Evolutionary conservation across 2,329 filamentous ascomycete species (phyloP).

Genomic region (Fusarium tupiense): DNA sequence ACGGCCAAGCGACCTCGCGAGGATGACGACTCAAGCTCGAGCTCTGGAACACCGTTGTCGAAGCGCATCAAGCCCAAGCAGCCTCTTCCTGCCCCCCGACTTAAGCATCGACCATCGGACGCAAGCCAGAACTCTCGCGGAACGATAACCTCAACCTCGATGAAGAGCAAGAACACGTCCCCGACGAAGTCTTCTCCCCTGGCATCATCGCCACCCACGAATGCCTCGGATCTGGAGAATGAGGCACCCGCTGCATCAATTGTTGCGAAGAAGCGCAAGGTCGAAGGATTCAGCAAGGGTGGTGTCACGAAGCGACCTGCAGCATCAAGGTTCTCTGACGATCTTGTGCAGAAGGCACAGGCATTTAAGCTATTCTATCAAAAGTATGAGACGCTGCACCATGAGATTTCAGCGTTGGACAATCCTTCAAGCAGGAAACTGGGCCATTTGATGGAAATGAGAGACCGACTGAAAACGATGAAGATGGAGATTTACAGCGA

Average conservation of each 20-base stretch:
- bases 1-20: constrained; percentile 63
- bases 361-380: constrained; percentile 66
- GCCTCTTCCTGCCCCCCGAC: constrained; percentile 44
- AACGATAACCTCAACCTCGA: constrained; percentile 50
- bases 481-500: constrained; percentile 67
- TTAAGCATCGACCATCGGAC: constrained; percentile 61
- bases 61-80: constrained; percentile 66
- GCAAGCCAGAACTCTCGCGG: constrained; percentile 59
- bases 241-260: constrained; percentile 44
- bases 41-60: constrained; percentile 66
- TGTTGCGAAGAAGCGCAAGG: constrained; percentile 57
- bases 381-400: constrained; percentile 66
- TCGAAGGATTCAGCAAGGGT: constrained; percentile 41
- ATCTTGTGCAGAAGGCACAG: constrained; percentile 63
- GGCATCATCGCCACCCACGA: constrained; percentile 72
- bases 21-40: constrained; percentile 65
- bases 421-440: constrained; percentile 64
- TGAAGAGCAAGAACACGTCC: constrained; percentile 64
- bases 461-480: constrained; percentile 62
- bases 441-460: constrained; percentile 63
- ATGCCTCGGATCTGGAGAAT: constrained; percentile 69
- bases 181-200: constrained; percentile 72
- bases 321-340: constrained; percentile 45
- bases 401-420: constrained; percentile 61
- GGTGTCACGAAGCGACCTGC: constrained; percentile 45